Conservation (phyloP, 2,329 filamentous ascomycete species). For the Achaetomium macrosporum region DNA sequence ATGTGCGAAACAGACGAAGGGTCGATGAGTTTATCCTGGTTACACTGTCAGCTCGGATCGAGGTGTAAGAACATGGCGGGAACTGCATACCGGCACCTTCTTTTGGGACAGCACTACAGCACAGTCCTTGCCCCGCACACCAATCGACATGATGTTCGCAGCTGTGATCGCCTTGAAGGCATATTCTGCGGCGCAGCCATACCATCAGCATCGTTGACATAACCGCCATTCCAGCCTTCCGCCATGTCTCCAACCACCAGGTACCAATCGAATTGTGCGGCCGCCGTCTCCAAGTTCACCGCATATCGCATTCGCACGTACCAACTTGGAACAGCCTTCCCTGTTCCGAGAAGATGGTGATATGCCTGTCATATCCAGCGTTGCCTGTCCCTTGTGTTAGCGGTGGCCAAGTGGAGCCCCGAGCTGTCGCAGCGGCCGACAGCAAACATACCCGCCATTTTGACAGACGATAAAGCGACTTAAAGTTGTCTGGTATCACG, state of each 20-base stretch:
- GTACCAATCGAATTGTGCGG: background rate
- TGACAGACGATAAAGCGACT: conserved; percentile 13
- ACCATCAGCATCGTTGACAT: conserved; percentile 12
- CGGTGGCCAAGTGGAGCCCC: conserved; percentile 16
- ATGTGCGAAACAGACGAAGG: conserved; percentile 95
- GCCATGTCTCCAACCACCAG: background rate
- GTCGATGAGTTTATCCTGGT: conserved; percentile 96
- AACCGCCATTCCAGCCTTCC: background rate
- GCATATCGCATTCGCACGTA: conserved; percentile 45
- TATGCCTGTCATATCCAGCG: conserved; percentile 80
- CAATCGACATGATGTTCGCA: conserved; percentile 97
- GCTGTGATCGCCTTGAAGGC: conserved; percentile 99
- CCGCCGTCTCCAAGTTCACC: background rate
- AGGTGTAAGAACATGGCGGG: conserved; percentile 20
- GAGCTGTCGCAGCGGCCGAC: conserved; percentile 11
- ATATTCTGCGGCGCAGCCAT: conserved; percentile 66
- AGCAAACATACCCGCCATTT: conserved; percentile 25
- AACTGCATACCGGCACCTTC: conserved; percentile 84
- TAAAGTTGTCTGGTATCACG: background rate
- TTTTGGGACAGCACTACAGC: conserved; percentile 97
- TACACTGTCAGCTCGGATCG: conserved; percentile 29
- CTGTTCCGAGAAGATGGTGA: conserved; percentile 99
- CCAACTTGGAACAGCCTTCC: conserved; percentile 99
- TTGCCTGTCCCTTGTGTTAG: conserved; percentile 21
- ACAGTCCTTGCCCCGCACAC: conserved; percentile 92